Conservation (phyloP, 73 alveolate species). For the Halteria grandinella region DNA sequence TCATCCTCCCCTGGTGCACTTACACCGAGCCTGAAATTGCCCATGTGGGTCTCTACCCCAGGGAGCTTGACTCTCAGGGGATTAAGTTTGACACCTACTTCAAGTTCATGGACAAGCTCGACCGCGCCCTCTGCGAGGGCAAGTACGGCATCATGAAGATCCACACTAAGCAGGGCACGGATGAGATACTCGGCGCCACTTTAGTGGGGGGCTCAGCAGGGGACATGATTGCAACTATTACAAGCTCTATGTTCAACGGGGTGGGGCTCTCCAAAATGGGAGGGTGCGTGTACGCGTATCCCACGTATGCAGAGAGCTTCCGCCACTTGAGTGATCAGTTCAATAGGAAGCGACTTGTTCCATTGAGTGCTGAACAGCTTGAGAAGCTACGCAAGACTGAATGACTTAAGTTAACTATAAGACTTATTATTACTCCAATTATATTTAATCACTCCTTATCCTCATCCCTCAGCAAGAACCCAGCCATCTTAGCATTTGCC, state of each 20-base stretch:
- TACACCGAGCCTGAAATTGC: slow-evolving; percentile 84
- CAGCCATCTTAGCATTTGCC: slow-evolving; percentile 5
- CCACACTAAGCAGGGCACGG: slow-evolving; percentile 60
- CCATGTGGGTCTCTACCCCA: slow-evolving; percentile 59
- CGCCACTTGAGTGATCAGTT: slow-evolving; percentile 55
- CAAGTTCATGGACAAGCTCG: slow-evolving; percentile 54
- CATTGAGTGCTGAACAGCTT: too few species aligned
- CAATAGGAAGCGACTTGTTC: slow-evolving; percentile 51
- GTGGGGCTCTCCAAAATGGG: slow-evolving; percentile 70
- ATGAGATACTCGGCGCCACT: slow-evolving; percentile 83
- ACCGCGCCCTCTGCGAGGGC: slow-evolving; percentile 73
- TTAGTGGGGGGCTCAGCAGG: slow-evolving; percentile 88
- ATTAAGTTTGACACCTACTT: slow-evolving; percentile 54
- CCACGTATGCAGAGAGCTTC: slow-evolving; percentile 72
- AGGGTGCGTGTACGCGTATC: slow-evolving; percentile 64
- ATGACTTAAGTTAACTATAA: too few species aligned
- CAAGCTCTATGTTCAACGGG: slow-evolving; percentile 60
- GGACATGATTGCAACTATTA: slow-evolving; percentile 70
- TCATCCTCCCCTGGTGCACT: slow-evolving; percentile 68
- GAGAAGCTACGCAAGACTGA: too few species aligned
- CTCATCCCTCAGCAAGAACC: slow-evolving; percentile 25
- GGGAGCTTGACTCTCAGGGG: slow-evolving; percentile 54
- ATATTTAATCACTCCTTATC: too few species aligned
- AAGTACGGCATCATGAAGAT: slow-evolving; percentile 61
- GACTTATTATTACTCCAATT: too few species aligned